phyloP scores from a whole-genome alignment of 2,329 filamentous ascomycete genomes.

The Colletotrichum sidae region DNA sequence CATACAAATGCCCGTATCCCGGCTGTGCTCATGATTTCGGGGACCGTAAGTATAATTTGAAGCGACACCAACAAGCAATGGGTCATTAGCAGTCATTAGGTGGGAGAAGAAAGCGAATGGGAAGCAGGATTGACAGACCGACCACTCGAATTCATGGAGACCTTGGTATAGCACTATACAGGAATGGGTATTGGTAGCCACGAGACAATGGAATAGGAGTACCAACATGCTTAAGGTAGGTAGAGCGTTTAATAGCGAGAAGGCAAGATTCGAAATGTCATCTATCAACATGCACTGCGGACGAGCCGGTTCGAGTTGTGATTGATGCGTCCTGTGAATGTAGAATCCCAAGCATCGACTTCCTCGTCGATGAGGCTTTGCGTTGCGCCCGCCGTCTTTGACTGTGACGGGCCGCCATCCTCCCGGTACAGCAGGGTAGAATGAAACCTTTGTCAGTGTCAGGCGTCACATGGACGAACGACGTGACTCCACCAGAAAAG shows the following conservation, averaged over 20 bases:
- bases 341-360: no score
- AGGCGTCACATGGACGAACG: not conserved
- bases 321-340: no score
- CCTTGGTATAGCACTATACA: not conserved
- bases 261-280: no score
- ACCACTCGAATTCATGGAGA: slow-evolving; percentile 28
- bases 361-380: no score
- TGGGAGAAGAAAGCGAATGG: slow-evolving; percentile 50
- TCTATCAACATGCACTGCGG: no score
- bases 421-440: not conserved
- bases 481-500: slow-evolving; percentile 25
- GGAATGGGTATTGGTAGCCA: no score
- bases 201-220: no score
- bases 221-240: not conserved
- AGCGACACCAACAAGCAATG: slow-evolving; percentile 68
- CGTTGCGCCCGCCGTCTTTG: no score
- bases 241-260: no score
- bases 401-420: no score
- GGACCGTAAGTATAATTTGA: slow-evolving; percentile 66
- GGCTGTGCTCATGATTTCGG: slow-evolving; percentile 67
- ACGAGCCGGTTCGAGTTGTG: no score
- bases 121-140: slow-evolving; percentile 61
- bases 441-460: slow-evolving; percentile 15
- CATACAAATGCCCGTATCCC: slow-evolving; percentile 65
- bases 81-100: slow-evolving; percentile 59